Evolutionary conservation across 352 stramenopile species (phyloP).

Genomic region (Phytophthora brassicae): DNA sequence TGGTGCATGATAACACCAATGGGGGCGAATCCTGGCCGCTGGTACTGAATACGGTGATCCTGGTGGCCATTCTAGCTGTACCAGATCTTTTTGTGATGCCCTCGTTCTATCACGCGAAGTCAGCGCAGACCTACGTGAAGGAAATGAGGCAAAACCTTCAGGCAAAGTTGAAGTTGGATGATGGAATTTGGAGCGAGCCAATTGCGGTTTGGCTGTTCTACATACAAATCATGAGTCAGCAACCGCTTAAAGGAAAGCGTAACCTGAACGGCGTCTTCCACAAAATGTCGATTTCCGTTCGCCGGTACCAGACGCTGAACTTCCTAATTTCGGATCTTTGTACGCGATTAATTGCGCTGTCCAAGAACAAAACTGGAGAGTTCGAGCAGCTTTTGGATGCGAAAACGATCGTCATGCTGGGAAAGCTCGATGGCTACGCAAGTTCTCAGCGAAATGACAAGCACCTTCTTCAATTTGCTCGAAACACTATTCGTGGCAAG

Average conservation of each 20-base stretch:
- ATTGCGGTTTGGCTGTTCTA: constrained; percentile 77
- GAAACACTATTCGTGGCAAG: constrained; percentile 31
- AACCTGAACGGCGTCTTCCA: constrained; percentile 48
- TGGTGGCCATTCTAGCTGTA: constrained; percentile 64
- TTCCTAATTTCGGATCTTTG: constrained; percentile 81
- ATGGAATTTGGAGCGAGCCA: constrained; percentile 73
- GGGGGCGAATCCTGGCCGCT: constrained; percentile 37
- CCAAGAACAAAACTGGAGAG: constrained; percentile 38
- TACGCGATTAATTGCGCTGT: constrained; percentile 54
- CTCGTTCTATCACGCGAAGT: constrained; percentile 77
- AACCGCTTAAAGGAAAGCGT: constrained; percentile 42
- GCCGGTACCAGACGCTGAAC: constrained; percentile 76
- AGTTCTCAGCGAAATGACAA: constrained; percentile 60
- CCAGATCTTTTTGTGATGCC: constrained; percentile 78
- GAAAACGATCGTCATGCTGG: constrained; percentile 51
- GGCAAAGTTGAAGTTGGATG: constrained; percentile 68
- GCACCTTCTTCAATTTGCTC: constrained; percentile 50
- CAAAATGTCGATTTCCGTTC: constrained; percentile 59
- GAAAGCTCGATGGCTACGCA: constrained; percentile 58
- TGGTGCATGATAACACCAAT: constrained; percentile 34
- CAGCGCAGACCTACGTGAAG: constrained; percentile 58
- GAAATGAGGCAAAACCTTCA: constrained; percentile 80
- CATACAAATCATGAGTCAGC: constrained; percentile 49
- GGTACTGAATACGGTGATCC: constrained; percentile 62
- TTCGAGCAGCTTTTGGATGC: constrained; percentile 48